phyloP scores from a whole-genome alignment of 306 rosid species.

The Quercus suber region DNA sequence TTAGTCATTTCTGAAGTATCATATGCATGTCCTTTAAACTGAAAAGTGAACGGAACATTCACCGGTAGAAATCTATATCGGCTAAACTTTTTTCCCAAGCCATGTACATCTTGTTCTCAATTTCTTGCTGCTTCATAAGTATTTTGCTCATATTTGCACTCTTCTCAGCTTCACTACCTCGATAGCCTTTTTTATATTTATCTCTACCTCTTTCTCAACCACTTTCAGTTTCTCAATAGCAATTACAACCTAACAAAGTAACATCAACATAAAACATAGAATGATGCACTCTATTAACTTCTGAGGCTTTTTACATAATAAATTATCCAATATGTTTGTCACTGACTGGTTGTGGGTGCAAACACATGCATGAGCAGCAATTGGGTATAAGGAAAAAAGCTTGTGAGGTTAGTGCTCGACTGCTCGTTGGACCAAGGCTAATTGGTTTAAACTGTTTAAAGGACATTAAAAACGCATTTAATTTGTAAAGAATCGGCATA shows the following conservation, averaged over 20 bases:
- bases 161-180: constrained; percentile 97
- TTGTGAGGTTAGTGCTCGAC: too few relatives aligned
- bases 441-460: not conserved
- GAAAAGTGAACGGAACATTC: too few relatives aligned
- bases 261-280: not conserved
- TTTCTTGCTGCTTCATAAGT: constrained; percentile 66
- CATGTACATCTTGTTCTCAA: constrained; percentile 74
- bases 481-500: too few relatives aligned
- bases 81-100: constrained; percentile 77
- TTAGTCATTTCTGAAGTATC: too few relatives aligned
- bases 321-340: not conserved
- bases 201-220: constrained; percentile 82
- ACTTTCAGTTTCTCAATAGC: constrained; percentile 74
- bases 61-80: constrained; percentile 51
- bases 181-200: constrained; percentile 80
- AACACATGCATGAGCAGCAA: too few relatives aligned
- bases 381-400: too few relatives aligned
- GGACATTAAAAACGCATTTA: not conserved
- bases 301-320: not conserved
- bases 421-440: not conserved
- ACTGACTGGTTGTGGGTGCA: not conserved
- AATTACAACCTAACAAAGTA: constrained; percentile 28
- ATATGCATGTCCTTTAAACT: too few relatives aligned
- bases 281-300: not conserved
- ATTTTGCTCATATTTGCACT: constrained; percentile 89